Base-by-base conservation (phyloP, 2,329 filamentous ascomycete species). In the Nemania sp. region DNA sequence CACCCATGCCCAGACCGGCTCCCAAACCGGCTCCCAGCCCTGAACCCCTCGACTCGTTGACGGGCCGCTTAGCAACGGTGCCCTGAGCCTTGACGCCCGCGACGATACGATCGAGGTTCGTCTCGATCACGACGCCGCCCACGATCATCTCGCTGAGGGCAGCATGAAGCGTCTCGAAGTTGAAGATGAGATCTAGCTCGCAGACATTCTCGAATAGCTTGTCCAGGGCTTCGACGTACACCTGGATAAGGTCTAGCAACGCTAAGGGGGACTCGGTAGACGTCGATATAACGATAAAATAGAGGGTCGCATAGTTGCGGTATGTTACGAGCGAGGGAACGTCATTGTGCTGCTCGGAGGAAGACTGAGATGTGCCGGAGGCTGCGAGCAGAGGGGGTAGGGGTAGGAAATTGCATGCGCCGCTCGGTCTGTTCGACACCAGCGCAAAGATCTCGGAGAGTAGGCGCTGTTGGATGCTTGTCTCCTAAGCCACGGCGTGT, bases 371-470 rank as follows among this genome's bases (percentile, higher is more conserved):
- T 77, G 92, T 83, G 81, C 89, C 80, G 51, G 91, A 87, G 43
- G 84, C 84, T 58, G 89, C 85, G 65, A 90, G 89, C 61, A 91
- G 83, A 15, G 89, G 89, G 3, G 89, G 90, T 0, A 92, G 85
- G 32, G 96, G 96, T 5, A 99, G 89, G 83, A 99, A 99, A 83
- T 99, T 99, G 85, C 96, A 99, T 67, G 94, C 93, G 35, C 93
- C 94, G n/a, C 90, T 83, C 2, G 96, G 92, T 0, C 96, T 93
- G 80, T 97, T 94, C 70, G 94, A 92, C 54, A 99, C 96, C 68
- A 99, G 92, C 35, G 92, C 92, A 82, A 98, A 99, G 81, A 99
- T 99, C 80, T 99, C 96, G 58, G 93, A 93, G 73, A 99, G 97
- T 66, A 99, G 90, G 51, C 94, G 92, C 83, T 99, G 96, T 80